A percentile compares a stretch with the other conserved stretches of the same genome.
Evolutionary conservation across 2,329 filamentous ascomycete genomes (phyloP).

Genomic region (Epichloe coenophiala): DNA sequence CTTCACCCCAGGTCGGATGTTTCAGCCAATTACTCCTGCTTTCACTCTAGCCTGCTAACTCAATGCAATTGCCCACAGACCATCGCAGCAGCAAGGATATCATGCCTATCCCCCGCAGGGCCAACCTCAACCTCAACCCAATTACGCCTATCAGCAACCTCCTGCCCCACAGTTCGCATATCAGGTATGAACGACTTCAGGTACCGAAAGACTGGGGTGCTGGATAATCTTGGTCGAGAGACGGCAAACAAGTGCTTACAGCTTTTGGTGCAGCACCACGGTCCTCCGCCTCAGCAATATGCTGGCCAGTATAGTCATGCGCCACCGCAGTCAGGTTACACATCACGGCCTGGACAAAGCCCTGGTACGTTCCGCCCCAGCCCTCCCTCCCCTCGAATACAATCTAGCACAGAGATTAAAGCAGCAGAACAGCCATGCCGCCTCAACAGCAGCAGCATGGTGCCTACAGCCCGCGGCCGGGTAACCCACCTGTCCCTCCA

Average conservation of each 20-base stretch:
- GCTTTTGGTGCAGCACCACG: conserved; percentile 10
- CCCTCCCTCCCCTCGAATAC: background rate
- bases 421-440: background rate
- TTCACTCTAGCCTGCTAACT: background rate
- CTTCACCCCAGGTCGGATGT: too few species aligned
- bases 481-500: conserved; percentile 51
- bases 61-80: conserved; percentile 1
- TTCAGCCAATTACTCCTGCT: background rate
- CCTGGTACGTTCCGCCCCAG: conserved; percentile 6
- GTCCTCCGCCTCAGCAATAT: conserved; percentile 20
- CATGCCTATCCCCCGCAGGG: conserved; percentile 31
- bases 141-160: conserved; percentile 30
- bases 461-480: conserved; percentile 1
- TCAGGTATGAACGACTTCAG: conserved; percentile 13
- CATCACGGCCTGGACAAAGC: conserved; percentile 32
- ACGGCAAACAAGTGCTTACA: background rate
- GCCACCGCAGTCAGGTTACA: conserved; percentile 32
- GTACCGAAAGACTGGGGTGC: conserved; percentile 17
- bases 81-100: conserved; percentile 7
- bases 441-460: conserved; percentile 7
- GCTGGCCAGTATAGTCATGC: conserved; percentile 15
- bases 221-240: background rate
- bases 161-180: conserved; percentile 29
- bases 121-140: conserved; percentile 34
- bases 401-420: background rate